Conservation (phyloP, 2,329 filamentous ascomycete genomes). For the Cladorrhinum sp. region DNA sequence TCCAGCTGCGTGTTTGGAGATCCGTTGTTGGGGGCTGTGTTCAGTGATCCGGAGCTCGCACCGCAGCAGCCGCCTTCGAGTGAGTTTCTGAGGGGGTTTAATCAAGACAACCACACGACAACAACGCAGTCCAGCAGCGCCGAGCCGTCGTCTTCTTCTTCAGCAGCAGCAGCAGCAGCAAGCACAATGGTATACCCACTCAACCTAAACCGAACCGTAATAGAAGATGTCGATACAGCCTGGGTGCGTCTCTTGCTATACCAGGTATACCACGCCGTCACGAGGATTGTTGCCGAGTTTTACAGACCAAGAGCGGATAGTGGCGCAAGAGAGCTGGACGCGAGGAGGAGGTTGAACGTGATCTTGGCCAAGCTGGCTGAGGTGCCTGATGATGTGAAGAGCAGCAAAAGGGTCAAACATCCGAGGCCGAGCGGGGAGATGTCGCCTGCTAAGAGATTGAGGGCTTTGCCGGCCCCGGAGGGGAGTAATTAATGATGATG, state of each 20-base stretch:
- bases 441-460: slow-evolving; percentile 45
- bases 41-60: slow-evolving; percentile 37
- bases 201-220: slow-evolving; percentile 26
- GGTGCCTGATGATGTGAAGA: slow-evolving; percentile 31
- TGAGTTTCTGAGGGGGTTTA: slow-evolving; percentile 10
- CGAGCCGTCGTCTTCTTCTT: background rate
- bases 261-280: slow-evolving; percentile 55
- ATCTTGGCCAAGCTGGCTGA: slow-evolving; percentile 46
- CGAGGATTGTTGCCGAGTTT: slow-evolving; percentile 52
- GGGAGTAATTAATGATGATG: background rate
- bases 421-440: slow-evolving; percentile 40
- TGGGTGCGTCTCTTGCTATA: slow-evolving; percentile 53
- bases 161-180: slow-evolving; percentile 13
- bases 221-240: slow-evolving; percentile 45
- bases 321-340: slow-evolving; percentile 50
- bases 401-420: slow-evolving; percentile 30
- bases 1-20: slow-evolving; percentile 59
- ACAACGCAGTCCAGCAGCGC: background rate
- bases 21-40: slow-evolving; percentile 51
- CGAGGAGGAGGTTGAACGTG: slow-evolving; percentile 48
- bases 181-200: slow-evolving; percentile 8
- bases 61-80: slow-evolving; percentile 25
- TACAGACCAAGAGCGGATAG: slow-evolving; percentile 50
- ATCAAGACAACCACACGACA: background rate
- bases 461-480: background rate